Evolutionary conservation across 2,329 filamentous ascomycete species (phyloP), one percentile per base, ranked within the genome.

Genomic region (Fusarium sp.): DNA sequence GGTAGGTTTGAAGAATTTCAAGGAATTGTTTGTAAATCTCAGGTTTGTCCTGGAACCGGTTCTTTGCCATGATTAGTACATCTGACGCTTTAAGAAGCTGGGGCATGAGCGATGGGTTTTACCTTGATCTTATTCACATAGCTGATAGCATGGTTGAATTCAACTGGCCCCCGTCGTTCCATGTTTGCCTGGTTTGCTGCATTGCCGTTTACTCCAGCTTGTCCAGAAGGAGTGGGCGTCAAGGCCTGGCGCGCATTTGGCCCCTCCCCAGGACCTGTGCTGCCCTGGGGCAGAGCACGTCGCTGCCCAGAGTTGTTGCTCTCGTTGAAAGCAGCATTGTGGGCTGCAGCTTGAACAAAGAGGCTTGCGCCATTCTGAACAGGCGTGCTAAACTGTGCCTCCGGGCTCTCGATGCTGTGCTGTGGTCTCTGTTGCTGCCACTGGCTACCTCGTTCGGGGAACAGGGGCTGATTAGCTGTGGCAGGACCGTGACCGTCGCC

Each of bases 91-190:
- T 28, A 15, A 16, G 37, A 42, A 23, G 30, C 23, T 19, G 16
- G 23, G 13, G 25, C 3, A 13, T n/a, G 40, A 67, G 49, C 66
- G 40, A 53, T 58, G 60, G 53, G 37, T 77, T 88, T 82, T 85
- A 96, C 95, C 92, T 99, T 99, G 79, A 99, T 99, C 85, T 99
- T 99, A 81, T 99, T 99, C 61, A 99, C 96, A 79, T 99, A 99
- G 81, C 95, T 98, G 73, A 99, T 99, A 1, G 96, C 96, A 83
- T 99, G 96, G 81, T 99, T 99, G 83, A 99, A 99, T 80, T 99
- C 96, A 23, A 99, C 96, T 3, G 96, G 96, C 1, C 95, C 96
- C 63, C 95, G 91, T 80, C 96, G 97, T 82, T 97, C 95, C 80
- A 94, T 84, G 83, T 88, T 84, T 82, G 88, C 84, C 83, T 92